Evolutionary conservation across 768 basidiomycete species (phyloP).

Genomic region (Pleurotus tuber-regium): DNA sequence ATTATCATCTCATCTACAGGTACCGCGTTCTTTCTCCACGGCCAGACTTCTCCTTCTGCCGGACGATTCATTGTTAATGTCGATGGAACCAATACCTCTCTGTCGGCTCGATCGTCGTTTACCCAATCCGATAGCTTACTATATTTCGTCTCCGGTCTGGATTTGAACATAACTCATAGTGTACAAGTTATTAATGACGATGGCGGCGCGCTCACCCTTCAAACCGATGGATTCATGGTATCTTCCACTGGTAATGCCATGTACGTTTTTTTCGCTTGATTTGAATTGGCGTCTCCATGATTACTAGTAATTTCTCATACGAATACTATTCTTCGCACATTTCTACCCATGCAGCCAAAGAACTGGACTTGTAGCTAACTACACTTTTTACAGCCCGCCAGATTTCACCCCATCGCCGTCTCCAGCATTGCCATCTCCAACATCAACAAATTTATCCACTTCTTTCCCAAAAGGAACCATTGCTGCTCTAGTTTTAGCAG

Average conservation of each 20-base stretch:
- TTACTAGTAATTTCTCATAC: too few species aligned
- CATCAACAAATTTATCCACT: too few species aligned
- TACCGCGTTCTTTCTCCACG: conserved; percentile 56
- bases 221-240: conserved; percentile 49
- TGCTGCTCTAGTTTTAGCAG: conserved; percentile 61
- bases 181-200: conserved; percentile 57
- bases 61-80: conserved; percentile 57
- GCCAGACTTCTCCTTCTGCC: conserved; percentile 53
- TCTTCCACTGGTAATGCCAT: conserved; percentile 11
- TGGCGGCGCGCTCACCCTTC: conserved; percentile 46
- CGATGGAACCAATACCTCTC: conserved; percentile 37
- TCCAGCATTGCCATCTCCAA: conserved; percentile 16
- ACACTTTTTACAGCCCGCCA: not conserved
- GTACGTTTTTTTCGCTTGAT: not conserved
- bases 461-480: conserved; percentile 54
- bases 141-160: conserved; percentile 61
- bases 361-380: not conserved
- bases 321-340: not conserved
- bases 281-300: too few species aligned
- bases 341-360: too few species aligned
- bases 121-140: conserved; percentile 50
- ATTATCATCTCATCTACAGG: conserved; percentile 39
- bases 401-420: conserved; percentile 8
- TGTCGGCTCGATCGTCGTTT: conserved; percentile 55
- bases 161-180: conserved; percentile 45